Conservation (phyloP, 805 yeast species). For the Kodamaea fukazawae region DNA sequence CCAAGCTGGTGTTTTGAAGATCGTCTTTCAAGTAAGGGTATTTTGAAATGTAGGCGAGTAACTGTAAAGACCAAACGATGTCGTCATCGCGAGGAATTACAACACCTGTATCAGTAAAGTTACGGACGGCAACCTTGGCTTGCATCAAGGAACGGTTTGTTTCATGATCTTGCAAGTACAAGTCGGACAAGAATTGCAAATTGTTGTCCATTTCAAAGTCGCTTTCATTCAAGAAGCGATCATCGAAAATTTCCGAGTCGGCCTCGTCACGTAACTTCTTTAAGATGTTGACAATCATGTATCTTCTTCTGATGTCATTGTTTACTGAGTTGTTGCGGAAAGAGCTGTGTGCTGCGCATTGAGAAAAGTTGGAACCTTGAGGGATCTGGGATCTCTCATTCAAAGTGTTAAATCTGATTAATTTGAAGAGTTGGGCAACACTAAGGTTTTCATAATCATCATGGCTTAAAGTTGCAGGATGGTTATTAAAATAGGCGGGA, state of each 20-base stretch:
- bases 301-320: slow-evolving; percentile 35
- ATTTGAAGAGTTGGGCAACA: slow-evolving; percentile 37
- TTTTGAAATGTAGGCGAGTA: slow-evolving; percentile 89
- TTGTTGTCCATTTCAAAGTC: slow-evolving; percentile 44
- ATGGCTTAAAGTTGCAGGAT: slow-evolving; percentile 26
- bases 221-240: slow-evolving; percentile 24
- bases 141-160: slow-evolving; percentile 24
- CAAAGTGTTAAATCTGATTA: slow-evolving; percentile 25
- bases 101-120: slow-evolving; percentile 56
- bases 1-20: slow-evolving; percentile 72
- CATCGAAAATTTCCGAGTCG: slow-evolving; percentile 34
- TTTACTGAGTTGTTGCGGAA: slow-evolving; percentile 17
- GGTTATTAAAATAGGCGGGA: slow-evolving; percentile 21
- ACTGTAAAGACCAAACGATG: slow-evolving; percentile 87
- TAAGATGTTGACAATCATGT: slow-evolving; percentile 33
- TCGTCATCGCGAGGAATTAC: slow-evolving; percentile 92
- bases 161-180: slow-evolving; percentile 37
- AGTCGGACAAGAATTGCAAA: slow-evolving; percentile 39
- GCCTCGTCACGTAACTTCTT: slow-evolving; percentile 38
- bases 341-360: slow-evolving; percentile 4
- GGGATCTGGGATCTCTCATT: slow-evolving; percentile 3
- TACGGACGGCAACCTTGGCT: slow-evolving; percentile 34
- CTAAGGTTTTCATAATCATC: slow-evolving; percentile 40
- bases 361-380: not conserved
- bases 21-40: slow-evolving; percentile 75